Evolutionary conservation across 371 early-diverging fungal species (phyloP).

Genomic region (Gilbertella persicaria): DNA sequence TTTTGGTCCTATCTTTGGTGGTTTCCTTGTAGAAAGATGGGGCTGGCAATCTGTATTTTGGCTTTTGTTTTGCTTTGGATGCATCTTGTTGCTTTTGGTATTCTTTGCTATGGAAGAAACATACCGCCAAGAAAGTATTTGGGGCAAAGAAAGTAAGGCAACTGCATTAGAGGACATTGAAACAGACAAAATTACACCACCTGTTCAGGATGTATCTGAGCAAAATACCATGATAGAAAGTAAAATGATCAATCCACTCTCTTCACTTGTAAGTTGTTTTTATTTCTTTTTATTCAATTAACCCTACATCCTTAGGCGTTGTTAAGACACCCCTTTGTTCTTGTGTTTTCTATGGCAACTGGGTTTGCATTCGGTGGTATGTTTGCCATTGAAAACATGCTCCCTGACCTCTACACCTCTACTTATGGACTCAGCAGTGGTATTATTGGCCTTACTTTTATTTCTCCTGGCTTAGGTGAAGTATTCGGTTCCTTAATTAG

Average conservation of each 20-base stretch:
- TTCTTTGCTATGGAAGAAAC: constrained; percentile 72
- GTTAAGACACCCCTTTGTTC: constrained; percentile 56
- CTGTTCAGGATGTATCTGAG: constrained; percentile 1
- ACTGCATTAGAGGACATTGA: constrained; percentile 4
- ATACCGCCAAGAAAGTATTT: constrained; percentile 51
- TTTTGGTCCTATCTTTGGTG: constrained; percentile 39
- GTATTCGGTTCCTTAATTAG: constrained; percentile 56
- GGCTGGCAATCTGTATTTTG: constrained; percentile 50
- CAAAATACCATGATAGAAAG: constrained; percentile 20
- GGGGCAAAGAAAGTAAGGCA: constrained; percentile 27
- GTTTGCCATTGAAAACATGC: constrained; percentile 55
- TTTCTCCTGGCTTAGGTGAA: constrained; percentile 56
- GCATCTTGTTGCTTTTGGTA: constrained; percentile 28
- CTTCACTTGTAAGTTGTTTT: constrained; percentile 30
- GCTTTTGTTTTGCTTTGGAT: constrained; percentile 35
- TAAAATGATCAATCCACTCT: constrained; percentile 37
- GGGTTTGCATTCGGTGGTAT: constrained; percentile 61
- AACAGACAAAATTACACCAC: constrained; percentile 1
- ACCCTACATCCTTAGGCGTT: constrained; percentile 25
- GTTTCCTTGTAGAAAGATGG: constrained; percentile 41
- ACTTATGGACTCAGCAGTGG: constrained; percentile 38
- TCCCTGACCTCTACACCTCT: constrained; percentile 37
- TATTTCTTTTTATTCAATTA: not conserved
- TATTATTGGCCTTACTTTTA: constrained; percentile 42
- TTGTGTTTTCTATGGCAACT: constrained; percentile 52